Evolutionary conservation across 2,329 filamentous ascomycete species (phyloP).

Genomic region (Paecilomyces fulvus): DNA sequence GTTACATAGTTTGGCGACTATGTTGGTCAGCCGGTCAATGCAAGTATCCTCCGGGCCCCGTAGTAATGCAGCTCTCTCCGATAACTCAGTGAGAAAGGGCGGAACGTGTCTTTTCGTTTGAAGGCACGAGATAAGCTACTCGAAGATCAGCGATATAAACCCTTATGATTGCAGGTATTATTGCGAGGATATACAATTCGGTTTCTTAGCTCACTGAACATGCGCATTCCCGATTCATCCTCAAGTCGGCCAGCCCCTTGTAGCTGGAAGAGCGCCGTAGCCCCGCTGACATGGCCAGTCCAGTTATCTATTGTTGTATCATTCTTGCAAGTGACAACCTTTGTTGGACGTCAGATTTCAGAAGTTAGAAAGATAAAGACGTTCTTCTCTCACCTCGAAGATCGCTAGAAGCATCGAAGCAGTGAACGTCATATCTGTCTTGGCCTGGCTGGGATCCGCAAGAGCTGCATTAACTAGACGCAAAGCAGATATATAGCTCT

Average conservation of each 20-base stretch:
- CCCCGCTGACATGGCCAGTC: constrained; percentile 52
- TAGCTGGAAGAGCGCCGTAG: constrained; percentile 48
- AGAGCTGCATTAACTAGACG: constrained; percentile 32
- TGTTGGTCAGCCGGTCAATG: constrained; percentile 20
- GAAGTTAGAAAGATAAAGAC: not conserved
- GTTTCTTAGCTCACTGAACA: constrained; percentile 49
- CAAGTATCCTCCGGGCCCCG: constrained; percentile 18
- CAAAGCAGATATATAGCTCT: constrained; percentile 49
- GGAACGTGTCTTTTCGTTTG: constrained; percentile 24
- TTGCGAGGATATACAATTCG: constrained; percentile 41
- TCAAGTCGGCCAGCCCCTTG: constrained; percentile 31
- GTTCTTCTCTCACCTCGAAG: constrained; percentile 45
- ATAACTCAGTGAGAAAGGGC: constrained; percentile 22
- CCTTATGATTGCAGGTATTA: not conserved
- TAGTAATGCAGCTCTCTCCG: constrained; percentile 20
- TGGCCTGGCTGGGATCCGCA: constrained; percentile 24
- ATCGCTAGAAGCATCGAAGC: constrained; percentile 52
- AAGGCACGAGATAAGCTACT: constrained; percentile 28
- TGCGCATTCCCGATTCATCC: constrained; percentile 40
- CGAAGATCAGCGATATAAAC: constrained; percentile 3
- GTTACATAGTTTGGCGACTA: constrained; percentile 21
- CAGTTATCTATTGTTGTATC: constrained; percentile 43
- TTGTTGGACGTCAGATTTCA: constrained; percentile 3
- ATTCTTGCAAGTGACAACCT: constrained; percentile 34
- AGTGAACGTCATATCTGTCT: constrained; percentile 38